phyloP scores from a whole-genome alignment of 768 basidiomycete species.

The Hericium coralloides region DNA sequence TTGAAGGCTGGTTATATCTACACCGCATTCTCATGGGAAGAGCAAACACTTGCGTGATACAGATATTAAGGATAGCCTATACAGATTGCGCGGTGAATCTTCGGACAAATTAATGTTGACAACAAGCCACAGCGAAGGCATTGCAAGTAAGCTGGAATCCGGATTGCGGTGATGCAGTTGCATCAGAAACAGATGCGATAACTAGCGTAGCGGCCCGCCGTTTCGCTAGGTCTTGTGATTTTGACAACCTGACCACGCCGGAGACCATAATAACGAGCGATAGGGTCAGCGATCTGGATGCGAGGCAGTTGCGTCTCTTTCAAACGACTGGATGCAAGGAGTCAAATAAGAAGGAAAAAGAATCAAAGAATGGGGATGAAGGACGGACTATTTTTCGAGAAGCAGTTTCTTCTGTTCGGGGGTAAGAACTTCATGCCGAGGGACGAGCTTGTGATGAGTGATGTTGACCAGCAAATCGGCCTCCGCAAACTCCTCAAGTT shows the following conservation, averaged over 20 bases:
- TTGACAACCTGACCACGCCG: conserved; percentile 95
- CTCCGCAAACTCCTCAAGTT: conserved; percentile 94
- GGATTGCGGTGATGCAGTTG: background rate
- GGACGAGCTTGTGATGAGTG: conserved; percentile 91
- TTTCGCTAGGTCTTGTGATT: conserved; percentile 95
- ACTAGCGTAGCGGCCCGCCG: conserved; percentile 87
- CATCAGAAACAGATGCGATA: conserved; percentile 82
- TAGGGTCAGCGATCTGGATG: conserved; percentile 92
- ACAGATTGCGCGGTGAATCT: background rate
- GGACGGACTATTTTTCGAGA: conserved; percentile 85
- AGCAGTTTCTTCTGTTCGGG: conserved; percentile 80
- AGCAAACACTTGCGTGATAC: background rate
- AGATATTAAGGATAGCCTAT: background rate
- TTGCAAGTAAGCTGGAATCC: background rate
- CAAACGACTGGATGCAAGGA: conserved; percentile 57
- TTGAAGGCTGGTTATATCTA: no score
- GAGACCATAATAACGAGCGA: conserved; percentile 97
- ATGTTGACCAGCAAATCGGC: conserved; percentile 96
- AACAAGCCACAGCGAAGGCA: background rate
- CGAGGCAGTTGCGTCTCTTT: conserved; percentile 98
- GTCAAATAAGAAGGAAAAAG: background rate
- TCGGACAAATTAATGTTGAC: background rate
- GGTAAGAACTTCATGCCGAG: conserved; percentile 81
- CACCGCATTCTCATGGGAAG: no score
- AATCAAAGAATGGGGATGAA: background rate